Evolutionary conservation across 805 yeast genomes (phyloP).

Genomic region (Komagataella mondaviorum): DNA sequence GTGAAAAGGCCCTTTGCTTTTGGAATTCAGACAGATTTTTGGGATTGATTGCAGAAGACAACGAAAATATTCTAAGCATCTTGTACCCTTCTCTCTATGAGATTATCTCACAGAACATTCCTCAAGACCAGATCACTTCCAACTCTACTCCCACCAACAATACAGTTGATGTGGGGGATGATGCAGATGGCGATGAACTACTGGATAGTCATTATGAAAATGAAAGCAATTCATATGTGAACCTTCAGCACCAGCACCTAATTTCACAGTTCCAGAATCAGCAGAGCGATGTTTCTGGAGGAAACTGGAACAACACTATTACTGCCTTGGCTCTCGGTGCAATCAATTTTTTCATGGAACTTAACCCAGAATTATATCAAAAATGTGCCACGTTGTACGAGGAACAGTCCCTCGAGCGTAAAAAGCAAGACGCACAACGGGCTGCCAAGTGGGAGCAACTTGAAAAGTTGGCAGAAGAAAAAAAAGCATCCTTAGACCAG

Average conservation of each 20-base stretch:
- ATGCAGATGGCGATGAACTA: conserved; percentile 7
- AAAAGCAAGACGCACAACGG: conserved; percentile 49
- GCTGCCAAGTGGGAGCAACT: conserved; percentile 59
- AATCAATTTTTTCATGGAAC: conserved; percentile 81
- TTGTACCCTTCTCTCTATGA: conserved; percentile 85
- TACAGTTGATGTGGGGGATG: conserved; percentile 5
- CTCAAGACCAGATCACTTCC: conserved; percentile 5
- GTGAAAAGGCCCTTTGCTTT: conserved; percentile 85
- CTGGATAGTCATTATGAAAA: not conserved
- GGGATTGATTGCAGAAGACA: conserved; percentile 80
- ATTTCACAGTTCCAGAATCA: not conserved
- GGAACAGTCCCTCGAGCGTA: conserved; percentile 47
- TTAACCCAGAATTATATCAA: conserved; percentile 82
- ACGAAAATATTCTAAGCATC: conserved; percentile 85
- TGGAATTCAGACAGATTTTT: conserved; percentile 94
- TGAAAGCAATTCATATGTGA: not conserved
- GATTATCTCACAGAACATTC: conserved; percentile 35
- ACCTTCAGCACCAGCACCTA: not conserved
- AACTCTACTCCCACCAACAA: not conserved
- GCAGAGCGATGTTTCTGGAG: not conserved
- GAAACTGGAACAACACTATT: conserved; percentile 91
- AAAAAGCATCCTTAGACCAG: not conserved
- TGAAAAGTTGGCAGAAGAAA: conserved; percentile 27
- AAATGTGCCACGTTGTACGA: conserved; percentile 84
- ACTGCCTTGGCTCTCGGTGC: conserved; percentile 87